These are phyloP conservation scores for Sclerotinia spermophila DNA, from an alignment of 2,329 filamentous ascomycete species.

Conservation along the genomic window DNA sequence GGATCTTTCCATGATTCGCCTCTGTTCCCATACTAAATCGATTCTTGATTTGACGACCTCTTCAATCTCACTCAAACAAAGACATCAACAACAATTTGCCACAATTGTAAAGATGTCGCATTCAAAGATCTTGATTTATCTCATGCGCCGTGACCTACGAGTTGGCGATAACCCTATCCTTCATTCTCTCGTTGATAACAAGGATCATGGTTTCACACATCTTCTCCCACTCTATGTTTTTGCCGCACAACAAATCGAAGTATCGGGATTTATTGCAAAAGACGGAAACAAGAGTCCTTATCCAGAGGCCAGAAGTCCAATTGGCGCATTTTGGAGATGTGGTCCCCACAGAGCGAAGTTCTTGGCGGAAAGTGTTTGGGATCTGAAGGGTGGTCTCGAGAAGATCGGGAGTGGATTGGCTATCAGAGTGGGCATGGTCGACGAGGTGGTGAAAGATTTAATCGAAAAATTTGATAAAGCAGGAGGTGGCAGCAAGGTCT, in stretches of 20 bases:
- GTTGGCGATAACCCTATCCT: conserved; percentile 72
- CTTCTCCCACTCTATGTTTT: conserved; percentile 70
- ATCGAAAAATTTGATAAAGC: conserved; percentile 46
- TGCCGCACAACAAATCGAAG: conserved; percentile 66
- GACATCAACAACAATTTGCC: not conserved
- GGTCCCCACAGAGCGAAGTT: conserved; percentile 71
- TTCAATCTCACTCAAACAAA: not conserved
- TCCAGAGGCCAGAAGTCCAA: conserved; percentile 61
- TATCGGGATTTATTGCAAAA: conserved; percentile 65
- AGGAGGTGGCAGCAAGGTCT: conserved; percentile 44
- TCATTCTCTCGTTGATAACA: conserved; percentile 50
- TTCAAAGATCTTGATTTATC: conserved; percentile 61
- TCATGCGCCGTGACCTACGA: conserved; percentile 70
- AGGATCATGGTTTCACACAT: conserved; percentile 58
- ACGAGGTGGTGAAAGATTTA: conserved; percentile 57
- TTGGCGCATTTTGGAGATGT: conserved; percentile 68
- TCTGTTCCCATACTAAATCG: conserved; percentile 2
- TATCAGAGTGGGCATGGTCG: conserved; percentile 59
- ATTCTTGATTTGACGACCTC: not conserved
- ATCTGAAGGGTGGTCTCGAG: conserved; percentile 61
- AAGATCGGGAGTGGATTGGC: conserved; percentile 57
- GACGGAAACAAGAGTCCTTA: conserved; percentile 54
- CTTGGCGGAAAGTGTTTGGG: conserved; percentile 68
- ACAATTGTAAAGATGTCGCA: conserved; percentile 34
- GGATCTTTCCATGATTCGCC: conserved; percentile 8